phyloP scores from a whole-genome alignment of 176 grass and related monocot species.

The Hyparrhenia diplandra region DNA sequence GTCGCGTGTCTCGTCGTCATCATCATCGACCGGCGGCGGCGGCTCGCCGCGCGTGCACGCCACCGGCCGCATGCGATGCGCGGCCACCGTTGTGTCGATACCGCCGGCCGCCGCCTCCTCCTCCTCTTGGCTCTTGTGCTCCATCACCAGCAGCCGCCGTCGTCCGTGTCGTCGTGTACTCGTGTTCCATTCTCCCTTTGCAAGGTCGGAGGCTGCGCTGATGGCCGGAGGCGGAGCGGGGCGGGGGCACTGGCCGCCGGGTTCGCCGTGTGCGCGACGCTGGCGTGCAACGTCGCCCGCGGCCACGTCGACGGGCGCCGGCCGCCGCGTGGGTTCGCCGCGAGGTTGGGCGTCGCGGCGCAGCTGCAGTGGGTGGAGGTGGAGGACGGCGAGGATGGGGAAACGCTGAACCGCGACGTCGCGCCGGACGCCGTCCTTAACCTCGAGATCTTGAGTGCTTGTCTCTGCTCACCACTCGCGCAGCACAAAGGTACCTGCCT shows the following conservation, averaged over 20 bases:
- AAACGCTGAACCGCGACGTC: not conserved
- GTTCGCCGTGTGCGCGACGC: not conserved
- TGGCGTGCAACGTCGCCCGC: not conserved
- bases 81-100: not conserved
- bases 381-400: not conserved
- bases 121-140: not conserved
- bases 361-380: not conserved
- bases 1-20: not conserved
- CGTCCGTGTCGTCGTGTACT: not conserved
- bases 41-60: not conserved
- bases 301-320: not conserved
- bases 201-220: not conserved
- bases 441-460: slow-evolving; percentile 63
- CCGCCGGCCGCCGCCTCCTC: not conserved
- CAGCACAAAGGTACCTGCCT: not conserved
- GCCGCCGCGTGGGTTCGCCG: too few relatives aligned
- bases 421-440: slow-evolving; percentile 47
- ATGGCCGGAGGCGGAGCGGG: not conserved
- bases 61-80: not conserved
- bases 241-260: not conserved
- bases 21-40: not conserved
- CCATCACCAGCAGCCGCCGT: not conserved
- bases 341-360: not conserved
- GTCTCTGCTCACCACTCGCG: not conserved
- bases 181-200: not conserved